Evolutionary conservation across 345 rosid genomes (phyloP).

Genomic region (Pelargonium nanum): DNA sequence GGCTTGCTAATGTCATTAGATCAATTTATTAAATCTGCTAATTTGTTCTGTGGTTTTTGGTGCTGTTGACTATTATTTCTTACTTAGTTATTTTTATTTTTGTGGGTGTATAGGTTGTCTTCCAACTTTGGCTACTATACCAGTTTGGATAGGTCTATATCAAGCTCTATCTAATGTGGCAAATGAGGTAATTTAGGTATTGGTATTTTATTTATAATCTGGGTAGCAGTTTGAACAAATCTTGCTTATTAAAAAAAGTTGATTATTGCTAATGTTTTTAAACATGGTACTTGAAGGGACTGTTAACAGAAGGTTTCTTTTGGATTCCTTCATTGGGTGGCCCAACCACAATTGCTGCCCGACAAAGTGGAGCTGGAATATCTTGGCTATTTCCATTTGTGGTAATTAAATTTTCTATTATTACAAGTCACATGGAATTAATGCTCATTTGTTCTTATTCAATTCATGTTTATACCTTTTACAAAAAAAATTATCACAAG

Average conservation of each 20-base stretch:
- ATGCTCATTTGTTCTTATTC: not conserved
- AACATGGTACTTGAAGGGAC: slow-evolving; percentile 40
- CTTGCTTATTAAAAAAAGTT: not conserved
- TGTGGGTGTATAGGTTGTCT: slow-evolving; percentile 54
- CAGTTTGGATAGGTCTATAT: slow-evolving; percentile 96
- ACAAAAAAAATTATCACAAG: no score
- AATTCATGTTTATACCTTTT: not conserved
- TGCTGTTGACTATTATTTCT: not conserved
- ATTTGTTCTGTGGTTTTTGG: no score
- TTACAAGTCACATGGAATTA: slow-evolving; percentile 4
- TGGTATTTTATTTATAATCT: slow-evolving; percentile 5
- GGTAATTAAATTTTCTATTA: slow-evolving; percentile 39
- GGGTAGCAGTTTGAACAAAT: slow-evolving; percentile 1
- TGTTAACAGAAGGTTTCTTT: slow-evolving; percentile 92
- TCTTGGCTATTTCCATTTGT: slow-evolving; percentile 96
- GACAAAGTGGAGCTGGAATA: slow-evolving; percentile 91
- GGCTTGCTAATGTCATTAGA: no score
- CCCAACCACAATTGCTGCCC: slow-evolving; percentile 92
- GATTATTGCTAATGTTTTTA: slow-evolving; percentile 13
- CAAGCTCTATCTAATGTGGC: slow-evolving; percentile 99
- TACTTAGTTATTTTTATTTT: slow-evolving; percentile 10
- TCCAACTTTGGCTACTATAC: slow-evolving; percentile 87
- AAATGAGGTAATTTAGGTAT: slow-evolving; percentile 54
- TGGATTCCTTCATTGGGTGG: slow-evolving; percentile 98
- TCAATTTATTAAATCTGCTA: no score